Conservation (phyloP, 768 basidiomycete species). For the Gloeopeniophorella convolvens region DNA sequence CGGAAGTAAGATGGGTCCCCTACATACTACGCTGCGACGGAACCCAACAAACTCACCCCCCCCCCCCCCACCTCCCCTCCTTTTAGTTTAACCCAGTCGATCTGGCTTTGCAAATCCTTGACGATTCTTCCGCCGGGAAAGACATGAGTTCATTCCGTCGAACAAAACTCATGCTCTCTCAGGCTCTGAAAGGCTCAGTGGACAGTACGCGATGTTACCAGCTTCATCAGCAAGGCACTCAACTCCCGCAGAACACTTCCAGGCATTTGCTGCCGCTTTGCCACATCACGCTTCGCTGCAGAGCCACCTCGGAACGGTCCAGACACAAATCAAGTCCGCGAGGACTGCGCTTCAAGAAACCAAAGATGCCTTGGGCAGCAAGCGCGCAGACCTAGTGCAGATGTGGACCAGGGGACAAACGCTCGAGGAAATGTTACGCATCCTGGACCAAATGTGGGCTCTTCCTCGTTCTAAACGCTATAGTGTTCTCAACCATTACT, state of each 20-base stretch:
- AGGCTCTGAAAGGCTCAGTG: constrained; percentile 80
- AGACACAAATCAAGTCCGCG: constrained; percentile 66
- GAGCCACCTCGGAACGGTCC: constrained; percentile 63
- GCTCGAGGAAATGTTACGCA: constrained; percentile 91
- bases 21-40: not conserved
- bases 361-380: constrained; percentile 72
- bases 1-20: constrained; percentile 49
- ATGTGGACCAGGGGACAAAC: constrained; percentile 85
- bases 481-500: constrained; percentile 19
- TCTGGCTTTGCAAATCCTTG: constrained; percentile 83
- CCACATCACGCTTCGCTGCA: constrained; percentile 83
- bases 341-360: constrained; percentile 68
- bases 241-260: constrained; percentile 69
- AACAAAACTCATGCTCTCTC: constrained; percentile 72
- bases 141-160: constrained; percentile 70
- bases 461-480: constrained; percentile 4
- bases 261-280: constrained; percentile 90
- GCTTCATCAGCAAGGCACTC: constrained; percentile 15
- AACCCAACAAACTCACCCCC: constrained; percentile 18
- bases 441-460: constrained; percentile 86
- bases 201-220: constrained; percentile 50
- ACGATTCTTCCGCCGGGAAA: constrained; percentile 64
- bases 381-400: constrained; percentile 84
- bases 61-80: no score
- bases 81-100: constrained; percentile 88